A percentile compares a stretch with the other conserved stretches of the same genome.
Conservation (phyloP, 148 eudicot genomes). For the Cornus controversa region DNA sequence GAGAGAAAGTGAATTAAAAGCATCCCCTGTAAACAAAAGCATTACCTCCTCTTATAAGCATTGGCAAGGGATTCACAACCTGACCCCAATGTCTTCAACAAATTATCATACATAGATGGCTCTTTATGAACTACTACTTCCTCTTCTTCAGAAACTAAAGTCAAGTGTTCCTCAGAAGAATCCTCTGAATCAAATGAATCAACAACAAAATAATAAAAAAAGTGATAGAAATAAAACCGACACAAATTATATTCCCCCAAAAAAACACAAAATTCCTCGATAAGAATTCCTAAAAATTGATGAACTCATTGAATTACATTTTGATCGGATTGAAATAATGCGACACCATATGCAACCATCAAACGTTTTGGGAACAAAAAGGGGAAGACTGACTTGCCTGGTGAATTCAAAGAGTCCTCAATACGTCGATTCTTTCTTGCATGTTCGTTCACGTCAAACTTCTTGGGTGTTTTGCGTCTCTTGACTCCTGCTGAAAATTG, state of each 20-base stretch:
- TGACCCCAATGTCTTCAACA: conserved; percentile 46
- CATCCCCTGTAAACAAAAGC: not conserved
- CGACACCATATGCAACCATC: not conserved
- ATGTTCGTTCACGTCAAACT: not conserved
- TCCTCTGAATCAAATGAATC: conserved; percentile 12
- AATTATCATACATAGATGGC: conserved; percentile 51
- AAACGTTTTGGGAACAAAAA: not conserved
- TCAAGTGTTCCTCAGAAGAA: conserved; percentile 27
- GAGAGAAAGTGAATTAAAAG: too few relatives aligned
- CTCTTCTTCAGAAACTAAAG: conserved; percentile 36
- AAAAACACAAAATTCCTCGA: too few relatives aligned
- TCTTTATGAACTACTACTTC: conserved; percentile 34
- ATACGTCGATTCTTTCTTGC: conserved; percentile 20
- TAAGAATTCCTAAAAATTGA: not conserved
- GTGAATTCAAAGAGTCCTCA: not conserved
- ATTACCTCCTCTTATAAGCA: conserved; percentile 40
- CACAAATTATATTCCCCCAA: too few relatives aligned
- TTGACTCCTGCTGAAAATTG: conserved; percentile 3
- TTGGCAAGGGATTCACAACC: conserved; percentile 22
- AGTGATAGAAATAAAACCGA: not conserved
- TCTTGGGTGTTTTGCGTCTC: conserved; percentile 3
- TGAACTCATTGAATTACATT: not conserved
- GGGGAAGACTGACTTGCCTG: conserved; percentile 17
- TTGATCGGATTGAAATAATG: not conserved
- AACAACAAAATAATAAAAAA: not conserved